phyloP scores from a whole-genome alignment of 1,139 yeast genomes.

The Citeromyces hawaiiensis region DNA sequence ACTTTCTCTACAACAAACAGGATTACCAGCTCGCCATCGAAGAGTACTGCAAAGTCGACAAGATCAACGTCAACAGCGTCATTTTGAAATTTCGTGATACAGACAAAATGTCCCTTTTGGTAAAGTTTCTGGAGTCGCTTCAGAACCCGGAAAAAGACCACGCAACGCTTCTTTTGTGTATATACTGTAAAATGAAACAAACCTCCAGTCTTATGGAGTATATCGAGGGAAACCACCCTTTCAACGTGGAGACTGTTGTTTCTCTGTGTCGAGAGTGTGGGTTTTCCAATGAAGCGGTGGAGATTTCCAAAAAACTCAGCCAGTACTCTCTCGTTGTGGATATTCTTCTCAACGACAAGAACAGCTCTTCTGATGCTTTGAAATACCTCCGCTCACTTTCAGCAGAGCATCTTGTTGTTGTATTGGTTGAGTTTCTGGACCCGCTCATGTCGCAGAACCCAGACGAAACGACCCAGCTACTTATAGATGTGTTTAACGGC shows the following conservation, averaged over 20 bases:
- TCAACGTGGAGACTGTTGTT: slow-evolving; percentile 63
- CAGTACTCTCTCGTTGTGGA: slow-evolving; percentile 71
- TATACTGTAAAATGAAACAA: slow-evolving; percentile 69
- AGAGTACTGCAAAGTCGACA: slow-evolving; percentile 36
- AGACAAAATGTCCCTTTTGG: slow-evolving; percentile 56
- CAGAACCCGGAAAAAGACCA: slow-evolving; percentile 66
- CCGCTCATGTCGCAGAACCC: slow-evolving; percentile 56
- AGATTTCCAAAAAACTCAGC: slow-evolving; percentile 55
- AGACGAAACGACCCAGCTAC: slow-evolving; percentile 65
- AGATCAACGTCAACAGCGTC: slow-evolving; percentile 53
- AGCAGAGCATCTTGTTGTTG: slow-evolving; percentile 68
- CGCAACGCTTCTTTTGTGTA: slow-evolving; percentile 66
- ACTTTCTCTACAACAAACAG: slow-evolving; percentile 51
- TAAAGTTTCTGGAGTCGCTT: slow-evolving; percentile 49
- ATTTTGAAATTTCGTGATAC: slow-evolving; percentile 78
- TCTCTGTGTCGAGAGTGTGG: slow-evolving; percentile 70
- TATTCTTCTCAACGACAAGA: slow-evolving; percentile 55
- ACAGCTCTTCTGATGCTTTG: slow-evolving; percentile 51
- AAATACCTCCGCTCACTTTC: slow-evolving; percentile 56
- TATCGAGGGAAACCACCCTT: slow-evolving; percentile 18
- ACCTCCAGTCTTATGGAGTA: slow-evolving; percentile 35
- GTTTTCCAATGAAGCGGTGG: slow-evolving; percentile 55
- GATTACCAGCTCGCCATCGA: slow-evolving; percentile 58
- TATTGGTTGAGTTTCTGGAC: slow-evolving; percentile 44
- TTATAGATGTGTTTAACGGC: slow-evolving; percentile 85